Evolutionary conservation across 140 eudicot genomes (phyloP).

Genomic region (Flaveria floridana): DNA sequence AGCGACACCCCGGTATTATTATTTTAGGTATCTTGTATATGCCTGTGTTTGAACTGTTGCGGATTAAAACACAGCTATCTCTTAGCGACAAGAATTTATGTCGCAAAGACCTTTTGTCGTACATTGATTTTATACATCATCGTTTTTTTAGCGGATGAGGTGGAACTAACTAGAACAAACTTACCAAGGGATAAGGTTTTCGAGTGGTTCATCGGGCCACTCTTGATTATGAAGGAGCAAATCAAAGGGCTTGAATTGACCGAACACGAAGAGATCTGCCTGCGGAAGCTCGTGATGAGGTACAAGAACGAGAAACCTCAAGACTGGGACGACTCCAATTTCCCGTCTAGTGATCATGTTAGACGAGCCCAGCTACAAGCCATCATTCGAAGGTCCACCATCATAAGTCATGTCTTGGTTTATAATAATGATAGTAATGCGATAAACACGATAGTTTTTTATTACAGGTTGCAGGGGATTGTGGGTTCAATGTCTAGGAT

Average conservation of each 20-base stretch:
- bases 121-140: neutral
- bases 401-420: neutral
- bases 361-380: slow-evolving; percentile 90
- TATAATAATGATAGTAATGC: neutral
- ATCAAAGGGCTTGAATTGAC: slow-evolving; percentile 59
- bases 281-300: slow-evolving; percentile 58
- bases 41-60: too few relatives aligned
- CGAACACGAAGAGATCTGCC: slow-evolving; percentile 58
- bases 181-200: slow-evolving; percentile 73
- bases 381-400: slow-evolving; percentile 67
- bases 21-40: too few relatives aligned
- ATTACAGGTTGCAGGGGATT: slow-evolving; percentile 75
- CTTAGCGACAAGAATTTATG: neutral
- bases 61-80: too few relatives aligned
- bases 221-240: slow-evolving; percentile 85
- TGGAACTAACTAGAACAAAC: slow-evolving; percentile 56
- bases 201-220: slow-evolving; percentile 85
- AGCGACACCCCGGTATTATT: too few relatives aligned
- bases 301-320: slow-evolving; percentile 66
- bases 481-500: slow-evolving; percentile 76
- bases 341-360: slow-evolving; percentile 66
- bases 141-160: slow-evolving; percentile 60
- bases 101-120: neutral
- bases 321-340: slow-evolving; percentile 73
- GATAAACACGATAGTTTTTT: neutral